phyloP scores from a whole-genome alignment of 2,329 filamentous ascomycete species.

The Fusarium sp. region DNA sequence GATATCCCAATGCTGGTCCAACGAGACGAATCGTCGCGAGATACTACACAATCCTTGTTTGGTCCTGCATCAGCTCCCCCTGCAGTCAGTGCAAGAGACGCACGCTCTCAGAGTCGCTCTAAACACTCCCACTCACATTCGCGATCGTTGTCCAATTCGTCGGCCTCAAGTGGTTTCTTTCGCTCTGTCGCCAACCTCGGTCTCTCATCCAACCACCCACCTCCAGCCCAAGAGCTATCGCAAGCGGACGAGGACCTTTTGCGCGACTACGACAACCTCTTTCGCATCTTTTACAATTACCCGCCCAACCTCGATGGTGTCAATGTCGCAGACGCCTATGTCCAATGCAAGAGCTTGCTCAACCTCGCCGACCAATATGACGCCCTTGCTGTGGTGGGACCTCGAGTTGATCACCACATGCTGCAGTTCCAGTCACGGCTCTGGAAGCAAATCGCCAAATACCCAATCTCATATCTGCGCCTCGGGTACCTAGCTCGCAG shows the following conservation, averaged over 20 bases:
- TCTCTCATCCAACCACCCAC: conserved; percentile 54
- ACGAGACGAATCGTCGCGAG: conserved; percentile 62
- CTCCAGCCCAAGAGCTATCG: conserved; percentile 58
- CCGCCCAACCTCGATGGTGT: conserved; percentile 81
- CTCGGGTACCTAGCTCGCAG: conserved; percentile 87
- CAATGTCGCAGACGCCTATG: conserved; percentile 91
- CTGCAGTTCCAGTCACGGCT: conserved; percentile 89
- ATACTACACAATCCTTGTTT: conserved; percentile 45
- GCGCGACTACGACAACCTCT: conserved; percentile 94
- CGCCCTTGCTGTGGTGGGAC: conserved; percentile 85
- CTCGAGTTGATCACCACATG: conserved; percentile 91
- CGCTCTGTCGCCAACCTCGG: conserved; percentile 86
- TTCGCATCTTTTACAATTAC: conserved; percentile 96
- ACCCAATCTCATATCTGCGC: conserved; percentile 90
- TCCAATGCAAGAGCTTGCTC: conserved; percentile 91
- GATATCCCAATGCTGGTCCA: conserved; percentile 91
- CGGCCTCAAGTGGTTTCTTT: conserved; percentile 69
- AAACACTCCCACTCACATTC: conserved; percentile 43
- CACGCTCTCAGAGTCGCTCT: conserved; percentile 45
- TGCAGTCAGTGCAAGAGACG: conserved; percentile 55
- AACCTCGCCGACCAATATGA: conserved; percentile 95
- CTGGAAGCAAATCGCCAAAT: conserved; percentile 97
- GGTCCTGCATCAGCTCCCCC: conserved; percentile 39
- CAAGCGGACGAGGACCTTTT: conserved; percentile 78
- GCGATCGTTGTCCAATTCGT: conserved; percentile 63